Conservation (phyloP, 2,329 filamentous ascomycete species). For the Esteya vermicola region DNA sequence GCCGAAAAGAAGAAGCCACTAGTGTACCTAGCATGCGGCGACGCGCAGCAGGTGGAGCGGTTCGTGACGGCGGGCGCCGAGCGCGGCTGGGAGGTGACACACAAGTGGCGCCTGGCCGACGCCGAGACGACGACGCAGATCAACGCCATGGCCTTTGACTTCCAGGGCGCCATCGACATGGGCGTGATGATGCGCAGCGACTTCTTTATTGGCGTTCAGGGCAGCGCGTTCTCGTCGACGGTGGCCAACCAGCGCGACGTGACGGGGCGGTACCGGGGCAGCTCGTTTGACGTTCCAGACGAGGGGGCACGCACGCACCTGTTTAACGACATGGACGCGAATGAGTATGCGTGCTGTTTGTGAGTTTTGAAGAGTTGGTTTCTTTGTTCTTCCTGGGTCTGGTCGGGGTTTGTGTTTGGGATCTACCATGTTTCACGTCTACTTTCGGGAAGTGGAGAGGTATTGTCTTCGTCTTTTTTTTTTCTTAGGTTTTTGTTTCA, state of each 20-base stretch:
- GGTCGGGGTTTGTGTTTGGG: no score
- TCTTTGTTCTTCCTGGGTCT: no score
- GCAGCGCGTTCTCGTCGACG: slow-evolving; percentile 19
- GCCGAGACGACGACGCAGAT: slow-evolving; percentile 11
- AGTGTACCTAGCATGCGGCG: slow-evolving; percentile 21
- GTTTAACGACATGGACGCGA: slow-evolving; percentile 18
- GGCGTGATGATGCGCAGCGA: slow-evolving; percentile 17
- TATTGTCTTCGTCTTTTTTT: neutral
- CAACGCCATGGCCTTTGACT: slow-evolving; percentile 18
- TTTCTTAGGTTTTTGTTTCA: neutral
- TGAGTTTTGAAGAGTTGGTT: no score
- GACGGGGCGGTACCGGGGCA: slow-evolving; percentile 20
- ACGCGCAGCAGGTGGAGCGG: slow-evolving; percentile 16
- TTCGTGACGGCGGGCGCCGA: slow-evolving; percentile 15
- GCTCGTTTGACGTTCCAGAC: slow-evolving; percentile 14
- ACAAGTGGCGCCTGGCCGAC: slow-evolving; percentile 19
- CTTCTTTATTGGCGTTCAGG: slow-evolving; percentile 20
- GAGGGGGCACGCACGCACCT: slow-evolving; percentile 19
- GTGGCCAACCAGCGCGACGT: slow-evolving; percentile 18
- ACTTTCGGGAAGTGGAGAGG: no score
- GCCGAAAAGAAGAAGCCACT: slow-evolving; percentile 10
- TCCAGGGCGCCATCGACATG: slow-evolving; percentile 20
- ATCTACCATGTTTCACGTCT: no score
- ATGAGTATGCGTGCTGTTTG: slow-evolving; percentile 19
- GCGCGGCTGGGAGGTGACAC: slow-evolving; percentile 20